phyloP scores from a whole-genome alignment of 805 yeast species.

The Candida fluviatilis region DNA sequence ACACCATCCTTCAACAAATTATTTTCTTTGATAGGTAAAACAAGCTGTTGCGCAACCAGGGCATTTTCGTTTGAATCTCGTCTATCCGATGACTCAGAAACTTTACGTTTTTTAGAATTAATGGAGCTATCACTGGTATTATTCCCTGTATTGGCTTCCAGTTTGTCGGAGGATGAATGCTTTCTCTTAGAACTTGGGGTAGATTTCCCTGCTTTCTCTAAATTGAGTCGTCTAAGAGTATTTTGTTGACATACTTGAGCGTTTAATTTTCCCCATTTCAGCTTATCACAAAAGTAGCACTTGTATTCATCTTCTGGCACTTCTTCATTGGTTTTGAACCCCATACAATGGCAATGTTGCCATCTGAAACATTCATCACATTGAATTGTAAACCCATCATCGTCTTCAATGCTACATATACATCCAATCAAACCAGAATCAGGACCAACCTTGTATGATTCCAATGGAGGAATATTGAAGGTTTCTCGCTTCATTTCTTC shows the following conservation, averaged over 20 bases:
- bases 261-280: conserved; percentile 41
- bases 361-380: conserved; percentile 90
- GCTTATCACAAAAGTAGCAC: conserved; percentile 69
- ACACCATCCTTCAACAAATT: conserved; percentile 37
- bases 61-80: background rate
- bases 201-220: conserved; percentile 15
- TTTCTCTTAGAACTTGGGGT: conserved; percentile 12
- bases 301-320: conserved; percentile 76
- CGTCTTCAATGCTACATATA: conserved; percentile 81
- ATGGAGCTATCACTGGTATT: background rate
- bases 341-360: conserved; percentile 95
- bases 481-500: conserved; percentile 7
- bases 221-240: conserved; percentile 27
- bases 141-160: conserved; percentile 1
- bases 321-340: conserved; percentile 61
- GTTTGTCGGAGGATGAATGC: conserved; percentile 15
- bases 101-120: conserved; percentile 8
- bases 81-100: background rate
- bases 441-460: conserved; percentile 62
- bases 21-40: conserved; percentile 40
- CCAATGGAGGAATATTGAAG: conserved; percentile 25
- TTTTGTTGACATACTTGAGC: conserved; percentile 28
- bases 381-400: conserved; percentile 91
- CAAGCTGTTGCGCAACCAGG: background rate
- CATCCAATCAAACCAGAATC: conserved; percentile 88